Conservation (phyloP, 2,329 filamentous ascomycete species). For the Zymoseptoria ardabiliae region DNA sequence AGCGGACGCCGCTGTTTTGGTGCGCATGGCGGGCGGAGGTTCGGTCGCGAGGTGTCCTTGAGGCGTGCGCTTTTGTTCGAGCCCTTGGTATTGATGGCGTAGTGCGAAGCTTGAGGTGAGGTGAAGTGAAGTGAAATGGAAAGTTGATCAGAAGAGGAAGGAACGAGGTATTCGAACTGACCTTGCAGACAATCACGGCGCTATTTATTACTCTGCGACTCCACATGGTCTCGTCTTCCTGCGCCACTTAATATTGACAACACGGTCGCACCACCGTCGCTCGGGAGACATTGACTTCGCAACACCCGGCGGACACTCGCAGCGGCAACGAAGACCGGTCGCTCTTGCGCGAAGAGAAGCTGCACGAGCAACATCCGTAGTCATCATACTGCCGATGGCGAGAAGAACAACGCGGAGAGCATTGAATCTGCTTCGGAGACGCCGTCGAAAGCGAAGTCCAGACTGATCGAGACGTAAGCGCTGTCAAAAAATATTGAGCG, state of each 20-base stretch:
- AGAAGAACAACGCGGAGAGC: too few species aligned
- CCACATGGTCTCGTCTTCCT: background rate
- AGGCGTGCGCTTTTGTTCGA: background rate
- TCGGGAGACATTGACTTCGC: background rate
- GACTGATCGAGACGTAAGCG: too few species aligned
- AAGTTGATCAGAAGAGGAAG: background rate
- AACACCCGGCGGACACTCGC: background rate
- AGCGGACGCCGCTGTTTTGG: slow-evolving; percentile 7
- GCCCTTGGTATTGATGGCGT: too few species aligned
- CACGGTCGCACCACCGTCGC: background rate
- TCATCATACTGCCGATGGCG: too few species aligned
- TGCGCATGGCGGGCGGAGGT: background rate
- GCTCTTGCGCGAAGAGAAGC: background rate
- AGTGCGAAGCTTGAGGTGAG: background rate
- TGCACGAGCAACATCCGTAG: too few species aligned
- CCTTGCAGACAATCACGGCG: background rate
- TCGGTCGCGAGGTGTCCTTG: background rate
- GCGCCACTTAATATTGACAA: background rate
- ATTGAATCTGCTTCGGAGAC: too few species aligned
- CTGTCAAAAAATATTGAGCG: too few species aligned
- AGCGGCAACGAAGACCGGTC: background rate
- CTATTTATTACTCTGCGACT: background rate
- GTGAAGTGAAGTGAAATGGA: background rate
- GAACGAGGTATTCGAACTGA: background rate
- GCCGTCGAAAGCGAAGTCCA: too few species aligned